These are phyloP conservation scores for Botrytis elliptica DNA, from an alignment of 2,329 filamentous ascomycete genomes.

Conservation along the genomic window DNA sequence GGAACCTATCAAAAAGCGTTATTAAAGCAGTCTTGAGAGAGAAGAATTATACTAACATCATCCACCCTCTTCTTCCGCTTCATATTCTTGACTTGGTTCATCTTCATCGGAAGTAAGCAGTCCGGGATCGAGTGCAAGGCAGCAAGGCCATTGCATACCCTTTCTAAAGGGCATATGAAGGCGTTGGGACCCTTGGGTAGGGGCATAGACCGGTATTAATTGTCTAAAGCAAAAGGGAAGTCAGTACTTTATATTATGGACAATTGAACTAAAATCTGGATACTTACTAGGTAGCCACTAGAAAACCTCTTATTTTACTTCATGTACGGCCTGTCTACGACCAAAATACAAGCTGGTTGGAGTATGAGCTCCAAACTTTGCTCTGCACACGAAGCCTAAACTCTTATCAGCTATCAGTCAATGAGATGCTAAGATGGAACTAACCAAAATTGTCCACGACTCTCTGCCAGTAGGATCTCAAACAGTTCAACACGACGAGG, in stretches of 20 bases:
- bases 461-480: not conserved
- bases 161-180: not conserved
- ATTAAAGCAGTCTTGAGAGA: not conserved
- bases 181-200: not conserved
- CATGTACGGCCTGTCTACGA: not conserved
- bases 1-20: not conserved
- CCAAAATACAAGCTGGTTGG: not conserved
- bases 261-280: not conserved
- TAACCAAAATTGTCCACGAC: no score
- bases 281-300: not conserved
- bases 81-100: not conserved
- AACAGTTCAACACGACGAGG: no score
- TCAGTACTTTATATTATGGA: not conserved
- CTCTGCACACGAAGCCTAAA: no score
- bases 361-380: not conserved
- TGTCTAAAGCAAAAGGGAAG: not conserved
- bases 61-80: not conserved
- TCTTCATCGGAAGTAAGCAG: not conserved
- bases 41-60: not conserved
- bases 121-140: not conserved
- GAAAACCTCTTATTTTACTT: accelerated
- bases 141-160: not conserved
- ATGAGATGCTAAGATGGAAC: no score
- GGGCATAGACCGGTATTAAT: not conserved
- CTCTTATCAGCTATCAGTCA: no score